Evolutionary conservation across 140 eudicot genomes (phyloP).

Genomic region (Anethum foeniculum): DNA sequence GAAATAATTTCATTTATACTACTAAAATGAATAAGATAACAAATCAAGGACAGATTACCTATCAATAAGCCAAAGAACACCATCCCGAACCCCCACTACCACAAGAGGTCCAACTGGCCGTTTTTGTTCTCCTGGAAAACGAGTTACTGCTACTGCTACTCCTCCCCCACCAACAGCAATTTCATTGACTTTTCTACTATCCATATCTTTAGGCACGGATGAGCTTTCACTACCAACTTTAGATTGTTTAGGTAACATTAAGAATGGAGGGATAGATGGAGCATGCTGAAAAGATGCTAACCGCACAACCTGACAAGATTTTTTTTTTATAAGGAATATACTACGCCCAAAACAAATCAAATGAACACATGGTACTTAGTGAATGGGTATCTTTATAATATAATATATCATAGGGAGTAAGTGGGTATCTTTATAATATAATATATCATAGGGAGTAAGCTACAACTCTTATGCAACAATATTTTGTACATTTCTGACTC

Average conservation of each 20-base stretch:
- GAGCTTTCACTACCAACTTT: constrained; percentile 63
- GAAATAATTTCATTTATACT: background rate
- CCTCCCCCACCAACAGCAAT: constrained; percentile 99
- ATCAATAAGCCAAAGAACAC: constrained; percentile 96
- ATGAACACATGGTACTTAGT: background rate
- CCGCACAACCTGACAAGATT: constrained; percentile 51
- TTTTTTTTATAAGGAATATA: background rate
- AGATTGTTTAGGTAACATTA: constrained; percentile 74
- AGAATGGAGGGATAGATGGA: constrained; percentile 90
- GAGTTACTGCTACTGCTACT: constrained; percentile 92
- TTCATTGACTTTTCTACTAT: constrained; percentile 67
- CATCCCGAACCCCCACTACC: constrained; percentile 87
- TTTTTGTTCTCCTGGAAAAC: constrained; percentile 95
- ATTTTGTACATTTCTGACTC: background rate
- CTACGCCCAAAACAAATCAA: background rate
- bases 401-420: background rate
- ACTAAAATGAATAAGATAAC: background rate
- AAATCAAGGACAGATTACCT: constrained; percentile 30
- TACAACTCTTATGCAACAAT: background rate
- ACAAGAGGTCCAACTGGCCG: constrained; percentile 96
- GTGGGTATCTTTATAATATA: background rate
- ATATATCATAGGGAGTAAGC: background rate
- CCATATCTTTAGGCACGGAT: constrained; percentile 49
- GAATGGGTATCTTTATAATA: background rate
- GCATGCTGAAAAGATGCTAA: constrained; percentile 95